Percentiles rank a stretch among this genome's conserved stretches.
These are phyloP conservation scores for Pichia norvegensis DNA, from an alignment of 1,139 yeast genomes.

Conservation along the genomic window DNA sequence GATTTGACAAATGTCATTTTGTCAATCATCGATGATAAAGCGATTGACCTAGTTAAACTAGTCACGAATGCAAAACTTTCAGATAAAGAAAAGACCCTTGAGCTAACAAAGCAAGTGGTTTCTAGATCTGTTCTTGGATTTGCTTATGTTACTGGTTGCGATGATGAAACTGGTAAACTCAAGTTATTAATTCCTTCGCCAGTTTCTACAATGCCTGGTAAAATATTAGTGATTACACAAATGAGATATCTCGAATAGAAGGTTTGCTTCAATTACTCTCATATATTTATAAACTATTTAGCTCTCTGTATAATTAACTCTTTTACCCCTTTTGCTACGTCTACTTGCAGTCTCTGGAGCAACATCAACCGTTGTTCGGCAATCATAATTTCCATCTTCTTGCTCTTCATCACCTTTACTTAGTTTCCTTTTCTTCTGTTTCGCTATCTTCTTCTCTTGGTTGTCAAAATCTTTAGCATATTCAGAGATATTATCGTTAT, in stretches of 20 bases:
- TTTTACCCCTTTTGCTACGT: constrained; percentile 8
- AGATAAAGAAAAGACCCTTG: constrained; percentile 6
- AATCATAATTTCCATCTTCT: constrained; percentile 1
- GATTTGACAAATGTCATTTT: constrained; percentile 25
- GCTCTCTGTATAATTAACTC: constrained; percentile 8
- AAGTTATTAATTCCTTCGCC: constrained; percentile 82
- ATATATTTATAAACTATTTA: background rate
- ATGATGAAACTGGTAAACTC: constrained; percentile 62
- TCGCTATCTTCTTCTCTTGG: background rate
- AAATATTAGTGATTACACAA: constrained; percentile 57
- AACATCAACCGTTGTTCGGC: background rate
- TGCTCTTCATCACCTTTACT: constrained; percentile 2
- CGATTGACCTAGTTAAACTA: constrained; percentile 16
- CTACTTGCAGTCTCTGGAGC: background rate
- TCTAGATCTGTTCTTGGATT: constrained; percentile 28
- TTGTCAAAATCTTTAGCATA: background rate
- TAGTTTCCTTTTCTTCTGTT: background rate
- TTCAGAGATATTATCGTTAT: background rate
- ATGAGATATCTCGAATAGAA: constrained; percentile 59
- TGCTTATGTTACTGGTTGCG: constrained; percentile 43
- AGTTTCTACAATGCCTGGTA: constrained; percentile 58
- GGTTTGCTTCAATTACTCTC: background rate
- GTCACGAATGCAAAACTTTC: constrained; percentile 1
- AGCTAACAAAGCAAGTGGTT: constrained; percentile 12
- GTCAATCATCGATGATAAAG: constrained; percentile 24